These are phyloP conservation scores for Colletotrichum truncatum DNA, from an alignment of 2,329 filamentous ascomycete genomes.

Conservation along the genomic window DNA sequence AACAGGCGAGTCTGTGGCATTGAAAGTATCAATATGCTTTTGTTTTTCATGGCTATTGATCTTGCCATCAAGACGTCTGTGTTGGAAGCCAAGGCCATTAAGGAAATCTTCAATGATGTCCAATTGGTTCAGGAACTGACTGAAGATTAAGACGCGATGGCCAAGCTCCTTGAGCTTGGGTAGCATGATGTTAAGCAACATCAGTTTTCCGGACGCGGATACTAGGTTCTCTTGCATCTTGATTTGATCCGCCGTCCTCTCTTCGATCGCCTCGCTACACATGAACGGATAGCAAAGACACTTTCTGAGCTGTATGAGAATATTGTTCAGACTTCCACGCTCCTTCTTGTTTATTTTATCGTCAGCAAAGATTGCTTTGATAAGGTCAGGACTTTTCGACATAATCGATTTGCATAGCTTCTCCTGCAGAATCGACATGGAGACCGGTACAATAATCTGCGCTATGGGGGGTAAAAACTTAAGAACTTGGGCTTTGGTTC, in stretches of 20 bases:
- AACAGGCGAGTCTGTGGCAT: constrained; percentile 80
- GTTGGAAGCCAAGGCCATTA: constrained; percentile 75
- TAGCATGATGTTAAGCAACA: constrained; percentile 84
- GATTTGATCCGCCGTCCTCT: constrained; percentile 70
- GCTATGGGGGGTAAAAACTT: constrained; percentile 93
- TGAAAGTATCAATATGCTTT: constrained; percentile 92
- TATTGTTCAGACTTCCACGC: constrained; percentile 87
- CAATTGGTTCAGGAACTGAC: constrained; percentile 90
- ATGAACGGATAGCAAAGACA: constrained; percentile 96
- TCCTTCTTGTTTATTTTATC: constrained; percentile 74
- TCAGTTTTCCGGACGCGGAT: constrained; percentile 89
- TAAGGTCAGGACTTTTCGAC: constrained; percentile 87
- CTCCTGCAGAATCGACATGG: constrained; percentile 93
- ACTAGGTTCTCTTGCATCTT: constrained; percentile 83
- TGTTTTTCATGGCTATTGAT: constrained; percentile 88
- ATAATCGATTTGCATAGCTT: constrained; percentile 95
- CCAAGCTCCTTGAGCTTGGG: constrained; percentile 87
- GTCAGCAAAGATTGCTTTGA: constrained; percentile 84
- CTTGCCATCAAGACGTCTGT: constrained; percentile 86
- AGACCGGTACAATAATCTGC: constrained; percentile 95
- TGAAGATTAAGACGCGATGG: constrained; percentile 93
- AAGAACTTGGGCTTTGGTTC: constrained; percentile 90
- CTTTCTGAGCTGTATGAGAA: constrained; percentile 93
- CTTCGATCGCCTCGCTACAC: constrained; percentile 90
- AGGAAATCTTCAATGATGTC: constrained; percentile 94